These are phyloP conservation scores for Fusarium clavum DNA, from an alignment of 2,329 filamentous ascomycete species.

Conservation along the genomic window DNA sequence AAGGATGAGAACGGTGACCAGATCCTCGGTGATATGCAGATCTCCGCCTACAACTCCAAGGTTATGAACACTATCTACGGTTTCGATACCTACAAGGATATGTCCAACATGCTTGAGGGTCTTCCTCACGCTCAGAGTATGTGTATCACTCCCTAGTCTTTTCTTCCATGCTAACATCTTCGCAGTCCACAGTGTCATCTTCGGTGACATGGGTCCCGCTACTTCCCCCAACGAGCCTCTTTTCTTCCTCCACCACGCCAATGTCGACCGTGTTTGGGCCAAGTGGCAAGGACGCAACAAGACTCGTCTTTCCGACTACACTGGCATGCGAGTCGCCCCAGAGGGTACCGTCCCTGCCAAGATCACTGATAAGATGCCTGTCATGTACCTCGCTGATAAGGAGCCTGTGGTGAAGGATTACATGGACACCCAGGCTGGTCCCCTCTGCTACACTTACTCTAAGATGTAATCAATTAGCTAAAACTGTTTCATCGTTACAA, in stretches of 20 bases:
- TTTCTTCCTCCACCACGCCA: constrained; percentile 46
- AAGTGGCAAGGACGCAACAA: constrained; percentile 27
- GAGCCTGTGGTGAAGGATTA: constrained; percentile 25
- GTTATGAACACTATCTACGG: constrained; percentile 20
- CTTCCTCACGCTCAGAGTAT: constrained; percentile 25
- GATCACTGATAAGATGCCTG: not conserved
- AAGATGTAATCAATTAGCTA: not conserved
- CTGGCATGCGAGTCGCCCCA: not conserved
- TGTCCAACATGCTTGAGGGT: constrained; percentile 14
- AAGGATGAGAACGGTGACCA: not conserved
- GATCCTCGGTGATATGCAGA: constrained; percentile 21
- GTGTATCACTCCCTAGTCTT: fast-evolving
- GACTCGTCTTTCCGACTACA: constrained; percentile 15
- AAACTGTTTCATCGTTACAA: fast-evolving
- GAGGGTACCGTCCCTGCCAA: not conserved
- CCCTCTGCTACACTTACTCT: constrained; percentile 30
- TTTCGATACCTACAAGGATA: constrained; percentile 11
- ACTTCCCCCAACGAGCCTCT: constrained; percentile 47
- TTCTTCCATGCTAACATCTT: not conserved
- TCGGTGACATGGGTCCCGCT: constrained; percentile 44
- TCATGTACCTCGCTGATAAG: not conserved
- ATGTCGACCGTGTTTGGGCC: constrained; percentile 42
- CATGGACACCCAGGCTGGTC: constrained; percentile 15
- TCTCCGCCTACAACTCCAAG: constrained; percentile 5
- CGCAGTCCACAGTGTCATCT: constrained; percentile 32